Conservation (phyloP, 2,329 filamentous ascomycete species). For the Trichoderma koningiopsis region DNA sequence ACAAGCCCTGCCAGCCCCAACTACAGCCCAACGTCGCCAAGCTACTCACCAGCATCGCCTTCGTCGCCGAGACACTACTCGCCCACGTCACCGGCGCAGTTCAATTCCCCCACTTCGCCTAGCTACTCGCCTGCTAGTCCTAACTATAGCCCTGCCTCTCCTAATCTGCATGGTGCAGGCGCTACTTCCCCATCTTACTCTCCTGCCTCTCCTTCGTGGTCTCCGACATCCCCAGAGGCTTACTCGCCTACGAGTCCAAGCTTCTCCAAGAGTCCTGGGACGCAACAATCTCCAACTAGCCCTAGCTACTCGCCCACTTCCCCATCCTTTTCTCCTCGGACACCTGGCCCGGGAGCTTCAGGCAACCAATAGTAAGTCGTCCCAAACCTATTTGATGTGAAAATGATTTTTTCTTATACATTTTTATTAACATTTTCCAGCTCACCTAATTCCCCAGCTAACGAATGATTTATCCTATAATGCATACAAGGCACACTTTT, state of each 20-base stretch:
- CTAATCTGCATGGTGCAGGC: conserved; percentile 49
- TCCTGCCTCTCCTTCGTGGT: conserved; percentile 75
- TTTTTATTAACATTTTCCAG: conserved; percentile 38
- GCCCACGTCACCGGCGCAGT: conserved; percentile 71
- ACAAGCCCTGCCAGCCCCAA: conserved; percentile 59
- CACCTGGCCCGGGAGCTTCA: conserved; percentile 47
- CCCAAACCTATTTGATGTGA: background rate
- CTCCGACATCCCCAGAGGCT: conserved; percentile 68
- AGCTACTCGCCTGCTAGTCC: conserved; percentile 72
- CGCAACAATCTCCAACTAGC: conserved; percentile 65
- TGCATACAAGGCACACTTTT: conserved; percentile 40
- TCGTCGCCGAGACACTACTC: conserved; percentile 60
- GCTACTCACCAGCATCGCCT: conserved; percentile 65
- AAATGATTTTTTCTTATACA: background rate
- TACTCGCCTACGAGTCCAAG: conserved; percentile 66
- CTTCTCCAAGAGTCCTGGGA: conserved; percentile 58
- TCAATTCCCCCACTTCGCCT: conserved; percentile 75
- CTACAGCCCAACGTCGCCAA: conserved; percentile 68
- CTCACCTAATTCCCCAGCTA: conserved; percentile 49
- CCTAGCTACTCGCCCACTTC: conserved; percentile 70
- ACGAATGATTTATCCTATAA: conserved; percentile 43
- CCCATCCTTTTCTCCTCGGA: conserved; percentile 50
- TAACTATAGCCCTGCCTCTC: conserved; percentile 71
- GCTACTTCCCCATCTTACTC: conserved; percentile 63
- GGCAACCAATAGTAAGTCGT: conserved; percentile 47